Base-by-base conservation (phyloP, 2,329 filamentous ascomycete species). In the Colletotrichum sp. region DNA sequence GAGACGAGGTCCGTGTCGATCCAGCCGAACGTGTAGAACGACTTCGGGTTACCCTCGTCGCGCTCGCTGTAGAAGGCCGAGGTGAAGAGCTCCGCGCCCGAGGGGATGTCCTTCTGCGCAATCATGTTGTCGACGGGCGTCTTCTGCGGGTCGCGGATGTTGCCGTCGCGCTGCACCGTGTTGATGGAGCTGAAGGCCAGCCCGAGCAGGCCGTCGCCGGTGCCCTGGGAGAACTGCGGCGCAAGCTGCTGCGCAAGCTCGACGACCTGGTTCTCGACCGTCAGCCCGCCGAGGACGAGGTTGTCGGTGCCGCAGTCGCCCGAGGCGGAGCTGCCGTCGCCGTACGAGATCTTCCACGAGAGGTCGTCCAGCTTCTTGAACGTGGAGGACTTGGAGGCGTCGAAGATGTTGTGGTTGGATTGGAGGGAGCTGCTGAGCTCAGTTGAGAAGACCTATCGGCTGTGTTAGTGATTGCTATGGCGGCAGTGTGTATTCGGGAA, bases 61-160 rank as follows among this genome's bases (percentile, higher is more conserved):
- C 71, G 63, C 59, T 76, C 74, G 59, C 71, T 74, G 34, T 76
- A 74, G 32, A 76, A 74, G 3, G 74, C 74, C 1, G 70, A 76
- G 15, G 74, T 74, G 49, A 76, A 76, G 12, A 76, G 65, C 65
- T 76, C 57, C 64, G 96, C 87, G 75, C 93, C 90, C 36, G 93
- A 93, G 0, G 94, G 95, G 84, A 96, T 94, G 49, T 96, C 85
- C 0, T 93, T 93, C 83, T 90, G 84, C 34, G 91, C 88, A 34
- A 95, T 90, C 79, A 94, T 86, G 82, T 94, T 95, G 80, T 94
- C 93, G 82, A 95, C 95, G 83, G 95, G 95, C 11, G 93, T 95
- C 84, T 92, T 92, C 79, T 94, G 92, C 39, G 59, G 86, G 34
- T 76, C 74, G 7, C 64, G 44, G 30, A 69, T 52, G 49, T 78